Evolutionary conservation across 345 rosid species (phyloP).

Genomic region (Geranium brycei): DNA sequence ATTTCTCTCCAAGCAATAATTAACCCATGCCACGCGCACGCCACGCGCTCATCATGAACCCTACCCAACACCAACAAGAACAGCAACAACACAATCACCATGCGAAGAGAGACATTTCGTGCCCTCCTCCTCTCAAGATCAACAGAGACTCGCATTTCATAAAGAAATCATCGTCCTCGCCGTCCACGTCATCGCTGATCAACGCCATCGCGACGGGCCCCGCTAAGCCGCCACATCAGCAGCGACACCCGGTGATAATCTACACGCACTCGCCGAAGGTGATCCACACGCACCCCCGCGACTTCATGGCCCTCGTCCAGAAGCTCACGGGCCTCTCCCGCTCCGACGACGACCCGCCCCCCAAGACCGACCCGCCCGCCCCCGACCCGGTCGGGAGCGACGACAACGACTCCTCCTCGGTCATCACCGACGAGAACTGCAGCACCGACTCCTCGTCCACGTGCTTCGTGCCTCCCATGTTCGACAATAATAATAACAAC

Average conservation of each 20-base stretch:
- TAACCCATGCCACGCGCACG: too few relatives aligned
- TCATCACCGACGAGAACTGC: slow-evolving; percentile 53
- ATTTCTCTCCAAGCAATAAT: neutral
- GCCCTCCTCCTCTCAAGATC: slow-evolving; percentile 26
- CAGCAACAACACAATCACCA: neutral
- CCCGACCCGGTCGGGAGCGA: slow-evolving; percentile 13
- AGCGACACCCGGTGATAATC: slow-evolving; percentile 79
- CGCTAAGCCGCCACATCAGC: slow-evolving; percentile 20
- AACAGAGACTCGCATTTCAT: slow-evolving; percentile 46
- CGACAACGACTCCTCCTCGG: slow-evolving; percentile 60
- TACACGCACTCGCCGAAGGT: slow-evolving; percentile 86
- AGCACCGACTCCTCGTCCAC: slow-evolving; percentile 28
- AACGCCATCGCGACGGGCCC: slow-evolving; percentile 16
- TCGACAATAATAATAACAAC: slow-evolving; percentile 8
- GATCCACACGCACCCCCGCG: slow-evolving; percentile 73
- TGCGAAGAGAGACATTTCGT: neutral
- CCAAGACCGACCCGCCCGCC: slow-evolving; percentile 6
- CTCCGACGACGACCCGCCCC: slow-evolving; percentile 20
- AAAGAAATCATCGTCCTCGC: slow-evolving; percentile 27
- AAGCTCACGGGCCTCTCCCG: slow-evolving; percentile 75
- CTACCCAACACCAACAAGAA: too few relatives aligned
- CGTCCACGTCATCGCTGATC: slow-evolving; percentile 24
- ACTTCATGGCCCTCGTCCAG: slow-evolving; percentile 86
- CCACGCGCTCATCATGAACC: neutral
- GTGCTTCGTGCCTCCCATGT: slow-evolving; percentile 18